phyloP scores from a whole-genome alignment of 306 rosid genomes.

The Myrica gale region DNA sequence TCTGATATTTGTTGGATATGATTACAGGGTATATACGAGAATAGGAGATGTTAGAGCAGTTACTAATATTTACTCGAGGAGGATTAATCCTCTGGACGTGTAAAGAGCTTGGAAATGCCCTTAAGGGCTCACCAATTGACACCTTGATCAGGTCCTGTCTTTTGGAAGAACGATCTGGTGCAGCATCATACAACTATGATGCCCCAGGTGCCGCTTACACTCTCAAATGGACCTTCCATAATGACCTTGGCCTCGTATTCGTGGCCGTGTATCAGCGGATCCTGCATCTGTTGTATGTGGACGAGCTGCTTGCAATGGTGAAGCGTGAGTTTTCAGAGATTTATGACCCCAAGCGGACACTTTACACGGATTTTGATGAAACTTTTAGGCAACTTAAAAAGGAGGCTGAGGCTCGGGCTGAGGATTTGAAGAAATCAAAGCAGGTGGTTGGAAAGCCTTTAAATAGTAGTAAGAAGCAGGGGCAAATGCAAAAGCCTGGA shows the following conservation, averaged over 20 bases:
- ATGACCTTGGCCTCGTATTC: constrained; percentile 84
- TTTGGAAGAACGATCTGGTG: constrained; percentile 90
- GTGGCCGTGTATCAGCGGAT: constrained; percentile 89
- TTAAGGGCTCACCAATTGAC: constrained; percentile 88
- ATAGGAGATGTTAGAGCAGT: constrained; percentile 75
- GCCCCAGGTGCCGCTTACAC: constrained; percentile 86
- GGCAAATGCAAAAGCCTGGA: constrained; percentile 62
- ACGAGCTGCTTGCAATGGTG: constrained; percentile 71
- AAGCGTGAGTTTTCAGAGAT: constrained; percentile 68
- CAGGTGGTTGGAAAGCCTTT: constrained; percentile 49
- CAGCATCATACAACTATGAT: constrained; percentile 69
- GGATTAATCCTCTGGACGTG: constrained; percentile 95
- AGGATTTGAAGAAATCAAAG: constrained; percentile 73
- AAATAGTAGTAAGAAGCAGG: constrained; percentile 56
- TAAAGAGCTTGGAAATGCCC: constrained; percentile 77
- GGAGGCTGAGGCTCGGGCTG: constrained; percentile 89
- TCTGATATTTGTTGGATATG: constrained; percentile 1
- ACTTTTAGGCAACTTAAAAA: constrained; percentile 70
- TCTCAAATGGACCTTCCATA: constrained; percentile 93
- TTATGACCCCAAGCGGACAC: constrained; percentile 59
- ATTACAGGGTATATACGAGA: constrained; percentile 38
- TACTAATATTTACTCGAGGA: constrained; percentile 87
- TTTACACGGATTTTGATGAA: constrained; percentile 72
- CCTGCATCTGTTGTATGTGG: constrained; percentile 79
- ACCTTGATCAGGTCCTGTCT: constrained; percentile 89